phyloP scores from a whole-genome alignment of 495 filamentous ascomycete species.

The Viridothelium virens region DNA sequence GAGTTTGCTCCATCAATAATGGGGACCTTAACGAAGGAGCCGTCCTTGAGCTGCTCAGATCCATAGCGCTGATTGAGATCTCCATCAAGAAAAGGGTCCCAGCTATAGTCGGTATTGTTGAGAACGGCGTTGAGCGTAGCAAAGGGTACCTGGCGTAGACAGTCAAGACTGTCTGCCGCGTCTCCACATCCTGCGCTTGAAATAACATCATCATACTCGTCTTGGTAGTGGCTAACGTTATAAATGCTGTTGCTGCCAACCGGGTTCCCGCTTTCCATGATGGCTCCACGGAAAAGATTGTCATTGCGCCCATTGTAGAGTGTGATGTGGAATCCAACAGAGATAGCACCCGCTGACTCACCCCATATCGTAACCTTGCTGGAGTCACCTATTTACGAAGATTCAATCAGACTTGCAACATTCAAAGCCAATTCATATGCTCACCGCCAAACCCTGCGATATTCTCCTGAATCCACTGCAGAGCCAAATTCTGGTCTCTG shows the following conservation, averaged over 20 bases:
- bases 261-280: constrained; percentile 41
- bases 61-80: constrained; percentile 39
- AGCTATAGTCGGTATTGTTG: constrained; percentile 38
- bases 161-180: constrained; percentile 36
- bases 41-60: constrained; percentile 32
- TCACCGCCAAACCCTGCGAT: constrained; percentile 36
- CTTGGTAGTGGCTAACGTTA: constrained; percentile 20
- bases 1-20: constrained; percentile 52
- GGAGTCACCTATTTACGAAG: constrained; percentile 23
- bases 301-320: constrained; percentile 40
- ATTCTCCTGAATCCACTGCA: constrained; percentile 53
- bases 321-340: constrained; percentile 34
- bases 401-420: not conserved
- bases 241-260: constrained; percentile 28
- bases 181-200: constrained; percentile 35
- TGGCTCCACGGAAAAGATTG: constrained; percentile 45
- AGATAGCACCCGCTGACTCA: constrained; percentile 25
- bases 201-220: constrained; percentile 39
- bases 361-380: constrained; percentile 33
- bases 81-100: constrained; percentile 44
- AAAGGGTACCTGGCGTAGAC: constrained; percentile 47
- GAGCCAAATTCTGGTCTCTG: constrained; percentile 51
- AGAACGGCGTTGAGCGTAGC: constrained; percentile 49
- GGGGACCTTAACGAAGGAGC: constrained; percentile 49
- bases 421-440: constrained; percentile 4